A percentile compares a stretch with the other conserved stretches of the same genome.
Evolutionary conservation across 176 grass and related monocot genomes (phyloP).

Genomic region (barley (Hordeum vulgare)): DNA sequence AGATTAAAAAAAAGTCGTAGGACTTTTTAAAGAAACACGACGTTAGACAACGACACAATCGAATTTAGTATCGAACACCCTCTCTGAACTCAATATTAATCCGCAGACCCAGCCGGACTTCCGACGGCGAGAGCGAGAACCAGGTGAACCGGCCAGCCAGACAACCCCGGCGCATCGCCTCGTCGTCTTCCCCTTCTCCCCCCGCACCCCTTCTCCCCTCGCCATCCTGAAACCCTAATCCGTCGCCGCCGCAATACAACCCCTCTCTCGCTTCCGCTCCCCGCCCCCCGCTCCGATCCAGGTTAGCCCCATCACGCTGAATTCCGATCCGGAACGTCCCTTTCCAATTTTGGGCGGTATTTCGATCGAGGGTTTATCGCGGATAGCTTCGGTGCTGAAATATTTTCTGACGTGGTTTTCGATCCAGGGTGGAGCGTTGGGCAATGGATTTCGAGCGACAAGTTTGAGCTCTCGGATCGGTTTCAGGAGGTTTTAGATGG

Average conservation of each 20-base stretch:
- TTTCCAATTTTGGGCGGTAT: not conserved
- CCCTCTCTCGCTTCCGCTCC: not conserved
- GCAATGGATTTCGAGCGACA: slow-evolving; percentile 20
- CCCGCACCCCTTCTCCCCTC: not conserved
- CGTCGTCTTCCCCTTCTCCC: not conserved
- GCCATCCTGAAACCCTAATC: slow-evolving; percentile 42
- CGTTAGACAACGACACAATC: no score
- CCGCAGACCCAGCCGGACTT: not conserved
- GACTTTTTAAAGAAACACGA: no score
- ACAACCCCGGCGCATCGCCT: slow-evolving; percentile 14
- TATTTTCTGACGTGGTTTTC: not conserved
- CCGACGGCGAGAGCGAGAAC: slow-evolving; percentile 19
- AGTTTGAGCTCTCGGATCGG: slow-evolving; percentile 13
- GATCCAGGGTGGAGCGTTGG: slow-evolving; percentile 10
- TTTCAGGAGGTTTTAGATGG: slow-evolving; percentile 22
- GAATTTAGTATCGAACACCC: not conserved
- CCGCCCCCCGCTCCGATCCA: not conserved
- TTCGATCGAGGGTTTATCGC: not conserved
- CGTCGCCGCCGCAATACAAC: slow-evolving; percentile 4
- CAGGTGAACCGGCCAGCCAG: not conserved
- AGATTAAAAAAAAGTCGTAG: no score
- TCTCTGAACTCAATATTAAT: not conserved
- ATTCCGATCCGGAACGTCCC: slow-evolving; percentile 2
- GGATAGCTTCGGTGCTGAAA: not conserved
- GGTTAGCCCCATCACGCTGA: slow-evolving; percentile 22